Percentiles rank a stretch among this genome's conserved stretches.
Evolutionary conservation across 805 yeast genomes (phyloP).

Genomic region (Ogataea trehalophila): DNA sequence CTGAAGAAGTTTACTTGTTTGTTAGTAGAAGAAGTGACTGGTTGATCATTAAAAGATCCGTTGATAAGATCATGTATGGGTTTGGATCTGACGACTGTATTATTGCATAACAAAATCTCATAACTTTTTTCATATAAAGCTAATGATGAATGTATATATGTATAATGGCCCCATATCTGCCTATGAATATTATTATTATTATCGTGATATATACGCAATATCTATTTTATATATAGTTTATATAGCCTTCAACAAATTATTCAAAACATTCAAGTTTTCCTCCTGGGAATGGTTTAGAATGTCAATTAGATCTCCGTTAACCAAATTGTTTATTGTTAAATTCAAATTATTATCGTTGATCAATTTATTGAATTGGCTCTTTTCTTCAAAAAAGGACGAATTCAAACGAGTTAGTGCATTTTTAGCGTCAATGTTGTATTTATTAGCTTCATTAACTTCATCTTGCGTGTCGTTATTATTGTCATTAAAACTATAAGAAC

Average conservation of each 20-base stretch:
- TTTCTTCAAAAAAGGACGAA: too few species aligned
- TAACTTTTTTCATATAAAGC: too few species aligned
- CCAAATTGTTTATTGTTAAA: constrained; percentile 14
- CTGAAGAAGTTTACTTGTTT: constrained; percentile 92
- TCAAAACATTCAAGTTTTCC: constrained; percentile 21
- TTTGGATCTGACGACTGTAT: constrained; percentile 74
- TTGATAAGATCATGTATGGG: constrained; percentile 94
- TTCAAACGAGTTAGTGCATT: too few species aligned
- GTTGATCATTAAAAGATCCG: constrained; percentile 68
- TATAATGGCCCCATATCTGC: too few species aligned
- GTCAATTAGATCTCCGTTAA: constrained; percentile 19
- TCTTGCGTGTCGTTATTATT: background rate
- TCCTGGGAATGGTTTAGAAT: constrained; percentile 16
- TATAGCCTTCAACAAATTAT: constrained; percentile 12
- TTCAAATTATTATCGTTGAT: constrained; percentile 2
- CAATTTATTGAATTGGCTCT: too few species aligned
- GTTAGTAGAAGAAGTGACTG: constrained; percentile 87
- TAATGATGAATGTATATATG: too few species aligned
- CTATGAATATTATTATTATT: too few species aligned
- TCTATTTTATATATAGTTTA: too few species aligned
- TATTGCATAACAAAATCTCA: constrained; percentile 35
- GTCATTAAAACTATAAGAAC: background rate
- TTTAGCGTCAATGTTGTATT: too few species aligned
- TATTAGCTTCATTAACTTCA: background rate
- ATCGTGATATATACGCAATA: too few species aligned